Percentiles rank a stretch among this genome's conserved stretches.
Conservation (phyloP, 257 asterid genomes). For the Solanum sparsipilum region DNA sequence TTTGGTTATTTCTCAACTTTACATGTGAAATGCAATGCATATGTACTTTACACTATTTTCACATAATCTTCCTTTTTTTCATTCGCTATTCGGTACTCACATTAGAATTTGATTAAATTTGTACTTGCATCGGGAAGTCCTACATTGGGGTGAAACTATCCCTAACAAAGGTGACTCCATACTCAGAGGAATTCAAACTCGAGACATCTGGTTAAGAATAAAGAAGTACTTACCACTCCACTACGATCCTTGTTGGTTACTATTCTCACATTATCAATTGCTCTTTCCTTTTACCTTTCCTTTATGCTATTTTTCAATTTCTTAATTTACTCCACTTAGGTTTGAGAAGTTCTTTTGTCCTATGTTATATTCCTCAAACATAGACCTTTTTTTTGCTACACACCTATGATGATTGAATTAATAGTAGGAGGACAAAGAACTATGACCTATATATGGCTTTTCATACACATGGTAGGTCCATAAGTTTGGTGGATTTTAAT, state of each 20-base stretch:
- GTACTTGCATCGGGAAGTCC: rapidly evolving
- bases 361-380: conserved; percentile 1
- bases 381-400: not conserved
- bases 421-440: not conserved
- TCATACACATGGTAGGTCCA: conserved; percentile 24
- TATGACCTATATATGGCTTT: not conserved
- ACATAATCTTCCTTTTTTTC: not conserved
- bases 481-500: not conserved
- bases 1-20: not conserved
- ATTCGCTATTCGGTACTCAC: rapidly evolving
- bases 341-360: conserved; percentile 2
- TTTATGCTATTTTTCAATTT: not conserved
- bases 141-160: rapidly evolving
- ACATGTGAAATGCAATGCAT: not conserved
- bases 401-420: not conserved
- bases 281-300: not conserved
- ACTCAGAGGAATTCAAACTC: rapidly evolving
- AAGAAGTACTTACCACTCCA: too few species aligned
- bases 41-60: not conserved
- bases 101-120: not conserved
- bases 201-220: rapidly evolving
- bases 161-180: not conserved
- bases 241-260: not conserved
- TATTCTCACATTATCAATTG: not conserved
- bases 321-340: conserved; percentile 1